Conservation (phyloP, 371 early-diverging fungal species). For the Syncephalis fuscata region DNA sequence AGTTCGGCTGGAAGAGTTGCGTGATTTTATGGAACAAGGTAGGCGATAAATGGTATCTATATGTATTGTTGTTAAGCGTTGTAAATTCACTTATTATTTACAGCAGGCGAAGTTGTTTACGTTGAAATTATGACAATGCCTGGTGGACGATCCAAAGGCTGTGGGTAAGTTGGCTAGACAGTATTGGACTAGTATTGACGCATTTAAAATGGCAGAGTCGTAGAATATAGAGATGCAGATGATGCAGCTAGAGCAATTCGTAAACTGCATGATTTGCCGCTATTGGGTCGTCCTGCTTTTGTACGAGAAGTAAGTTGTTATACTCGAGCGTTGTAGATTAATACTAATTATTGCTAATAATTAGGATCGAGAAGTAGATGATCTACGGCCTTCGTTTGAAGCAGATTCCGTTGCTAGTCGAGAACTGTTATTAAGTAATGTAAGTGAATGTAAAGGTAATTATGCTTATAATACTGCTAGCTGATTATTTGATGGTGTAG, state of each 20-base stretch:
- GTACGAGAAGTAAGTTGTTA: conserved; percentile 34
- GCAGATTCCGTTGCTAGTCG: conserved; percentile 29
- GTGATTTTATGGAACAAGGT: conserved; percentile 71
- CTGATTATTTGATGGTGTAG: too few relatives aligned
- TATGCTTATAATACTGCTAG: too few relatives aligned
- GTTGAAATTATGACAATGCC: conserved; percentile 37
- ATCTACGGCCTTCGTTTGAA: conserved; percentile 23
- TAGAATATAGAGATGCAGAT: conserved; percentile 58
- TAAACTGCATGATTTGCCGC: conserved; percentile 41
- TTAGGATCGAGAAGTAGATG: conserved; percentile 37
- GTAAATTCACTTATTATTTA: background rate
- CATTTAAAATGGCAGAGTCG: conserved; percentile 37
- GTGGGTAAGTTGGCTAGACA: conserved; percentile 6
- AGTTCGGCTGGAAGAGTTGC: conserved; percentile 37
- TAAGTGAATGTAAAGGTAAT: conserved; percentile 13
- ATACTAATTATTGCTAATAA: conserved; percentile 1
- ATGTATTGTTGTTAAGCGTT: background rate
- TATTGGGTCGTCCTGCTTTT: conserved; percentile 66
- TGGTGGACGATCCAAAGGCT: conserved; percentile 18
- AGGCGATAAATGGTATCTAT: conserved; percentile 3
- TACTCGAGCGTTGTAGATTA: too few relatives aligned
- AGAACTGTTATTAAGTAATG: conserved; percentile 49
- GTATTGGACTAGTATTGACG: background rate
- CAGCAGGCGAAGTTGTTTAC: conserved; percentile 51
- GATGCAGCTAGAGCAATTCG: conserved; percentile 68